Percentiles rank a stretch among this genome's conserved stretches.
phyloP scores from a whole-genome alignment of 768 basidiomycete species.

The Terana coerulea region DNA sequence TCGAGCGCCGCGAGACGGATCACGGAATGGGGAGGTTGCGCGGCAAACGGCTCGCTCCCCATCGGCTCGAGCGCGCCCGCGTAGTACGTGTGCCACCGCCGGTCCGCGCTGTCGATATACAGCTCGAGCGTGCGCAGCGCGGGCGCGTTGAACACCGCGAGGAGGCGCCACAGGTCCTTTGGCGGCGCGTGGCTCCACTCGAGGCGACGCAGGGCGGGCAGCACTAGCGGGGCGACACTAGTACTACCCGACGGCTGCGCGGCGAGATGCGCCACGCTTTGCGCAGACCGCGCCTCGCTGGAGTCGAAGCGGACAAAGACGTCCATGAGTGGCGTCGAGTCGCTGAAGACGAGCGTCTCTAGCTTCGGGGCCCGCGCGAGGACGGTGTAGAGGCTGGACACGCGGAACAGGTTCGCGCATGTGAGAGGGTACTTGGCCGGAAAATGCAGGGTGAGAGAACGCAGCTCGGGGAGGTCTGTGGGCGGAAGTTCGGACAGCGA shows the following conservation, averaged over 20 bases:
- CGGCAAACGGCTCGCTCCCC: background rate
- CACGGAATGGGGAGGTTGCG: background rate
- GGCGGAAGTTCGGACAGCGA: constrained; percentile 7
- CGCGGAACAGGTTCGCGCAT: background rate
- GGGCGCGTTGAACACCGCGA: constrained; percentile 4
- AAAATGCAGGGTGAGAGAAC: constrained; percentile 5
- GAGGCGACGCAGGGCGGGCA: constrained; percentile 5
- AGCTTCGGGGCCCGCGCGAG: constrained; percentile 3
- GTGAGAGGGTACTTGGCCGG: background rate
- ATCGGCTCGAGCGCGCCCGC: background rate
- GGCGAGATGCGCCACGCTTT: background rate
- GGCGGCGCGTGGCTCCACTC: constrained; percentile 9
- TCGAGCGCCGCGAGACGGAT: background rate
- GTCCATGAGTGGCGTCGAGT: constrained; percentile 10
- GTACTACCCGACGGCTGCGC: background rate
- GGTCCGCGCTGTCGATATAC: background rate
- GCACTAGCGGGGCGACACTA: background rate
- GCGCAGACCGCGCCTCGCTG: background rate
- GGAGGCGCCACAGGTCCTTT: constrained; percentile 5
- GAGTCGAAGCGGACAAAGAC: constrained; percentile 1
- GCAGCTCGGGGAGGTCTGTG: constrained; percentile 1
- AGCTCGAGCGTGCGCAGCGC: constrained; percentile 1
- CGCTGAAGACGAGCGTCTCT: constrained; percentile 7
- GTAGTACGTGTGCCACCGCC: constrained; percentile 2
- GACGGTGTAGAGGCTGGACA: constrained; percentile 4